phyloP scores from a whole-genome alignment of 371 early-diverging fungal genomes.

The Homolaphlyctis polyrhiza region DNA sequence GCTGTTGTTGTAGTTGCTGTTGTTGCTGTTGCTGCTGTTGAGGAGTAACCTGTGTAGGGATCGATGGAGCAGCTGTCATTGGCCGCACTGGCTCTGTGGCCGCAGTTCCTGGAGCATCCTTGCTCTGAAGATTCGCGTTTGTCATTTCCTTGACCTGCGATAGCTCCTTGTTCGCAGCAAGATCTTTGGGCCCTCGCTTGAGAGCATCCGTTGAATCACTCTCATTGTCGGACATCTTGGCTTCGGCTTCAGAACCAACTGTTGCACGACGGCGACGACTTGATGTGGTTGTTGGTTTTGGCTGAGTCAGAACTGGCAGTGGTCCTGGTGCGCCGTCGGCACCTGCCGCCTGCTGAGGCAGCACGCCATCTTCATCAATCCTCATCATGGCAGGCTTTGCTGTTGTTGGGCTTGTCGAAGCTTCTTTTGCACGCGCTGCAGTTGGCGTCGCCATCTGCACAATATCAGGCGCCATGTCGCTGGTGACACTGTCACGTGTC shows the following conservation, averaged over 20 bases:
- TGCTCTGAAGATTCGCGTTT: too few species aligned
- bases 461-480: constrained; percentile 12
- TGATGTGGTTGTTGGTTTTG: constrained; percentile 4
- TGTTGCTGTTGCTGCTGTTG: too few species aligned
- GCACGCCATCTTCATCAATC: constrained; percentile 36
- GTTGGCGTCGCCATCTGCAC: constrained; percentile 7
- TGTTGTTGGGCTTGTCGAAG: constrained; percentile 4
- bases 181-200: constrained; percentile 31
- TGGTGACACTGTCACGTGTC: constrained; percentile 15
- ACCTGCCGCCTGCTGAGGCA: constrained; percentile 12
- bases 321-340: background rate
- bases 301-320: background rate
- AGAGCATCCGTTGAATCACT: constrained; percentile 58
- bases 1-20: too few species aligned
- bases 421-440: background rate
- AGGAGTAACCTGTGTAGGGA: background rate
- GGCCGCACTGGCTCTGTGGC: background rate
- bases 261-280: constrained; percentile 38
- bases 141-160: too few species aligned
- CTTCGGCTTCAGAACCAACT: constrained; percentile 41
- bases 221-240: constrained; percentile 45
- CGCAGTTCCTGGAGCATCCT: background rate
- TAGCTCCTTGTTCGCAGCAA: background rate
- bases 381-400: constrained; percentile 20
- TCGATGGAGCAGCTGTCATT: constrained; percentile 1